A percentile compares a stretch with the other conserved stretches of the same genome.
These are phyloP conservation scores for Xerocomus subilludens DNA, from an alignment of 1,284 basidiomycete genomes.

Conservation along the genomic window DNA sequence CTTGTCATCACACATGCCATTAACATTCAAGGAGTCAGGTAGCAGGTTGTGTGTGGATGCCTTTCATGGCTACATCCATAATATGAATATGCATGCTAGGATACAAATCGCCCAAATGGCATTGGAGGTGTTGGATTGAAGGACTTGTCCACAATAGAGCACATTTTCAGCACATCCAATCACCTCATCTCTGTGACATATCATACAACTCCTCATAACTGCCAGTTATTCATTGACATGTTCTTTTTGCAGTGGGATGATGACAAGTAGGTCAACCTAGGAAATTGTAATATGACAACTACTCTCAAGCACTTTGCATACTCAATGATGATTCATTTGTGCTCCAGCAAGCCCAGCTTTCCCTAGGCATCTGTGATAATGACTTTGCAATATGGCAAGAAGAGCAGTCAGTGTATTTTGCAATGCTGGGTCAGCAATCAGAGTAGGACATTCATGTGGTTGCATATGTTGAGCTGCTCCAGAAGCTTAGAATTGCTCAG, in stretches of 20 bases:
- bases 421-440: background rate
- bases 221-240: slow-evolving; percentile 5
- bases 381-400: background rate
- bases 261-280: slow-evolving; percentile 28
- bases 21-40: background rate
- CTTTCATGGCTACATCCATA: background rate
- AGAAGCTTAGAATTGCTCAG: background rate
- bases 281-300: slow-evolving; percentile 47
- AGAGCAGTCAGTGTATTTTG: background rate
- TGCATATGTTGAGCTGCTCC: background rate
- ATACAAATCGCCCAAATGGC: background rate
- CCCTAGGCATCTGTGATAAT: background rate
- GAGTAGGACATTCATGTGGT: background rate
- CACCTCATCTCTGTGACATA: background rate
- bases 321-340: background rate
- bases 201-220: background rate
- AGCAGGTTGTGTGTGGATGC: background rate
- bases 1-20: background rate
- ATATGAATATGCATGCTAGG: slow-evolving; percentile 1
- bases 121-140: background rate
- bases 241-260: slow-evolving; percentile 29
- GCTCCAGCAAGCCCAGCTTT: background rate
- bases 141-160: slow-evolving; percentile 1
- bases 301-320: slow-evolving; percentile 38
- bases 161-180: background rate